These are phyloP conservation scores for Mentha longifolia DNA, from an alignment of 257 asterid genomes.

Conservation along the genomic window DNA sequence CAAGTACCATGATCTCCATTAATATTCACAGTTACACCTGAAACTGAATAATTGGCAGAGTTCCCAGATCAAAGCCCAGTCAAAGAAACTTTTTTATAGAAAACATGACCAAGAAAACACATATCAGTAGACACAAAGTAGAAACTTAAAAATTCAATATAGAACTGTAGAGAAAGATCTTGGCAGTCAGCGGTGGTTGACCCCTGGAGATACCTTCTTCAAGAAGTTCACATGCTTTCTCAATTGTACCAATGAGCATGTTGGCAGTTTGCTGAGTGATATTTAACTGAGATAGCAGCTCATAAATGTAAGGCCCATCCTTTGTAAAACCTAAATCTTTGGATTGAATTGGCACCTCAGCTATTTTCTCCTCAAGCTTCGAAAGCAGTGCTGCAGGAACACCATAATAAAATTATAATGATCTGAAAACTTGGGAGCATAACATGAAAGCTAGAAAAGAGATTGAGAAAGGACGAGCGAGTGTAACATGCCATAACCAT, in stretches of 20 bases:
- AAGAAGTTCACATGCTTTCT: constrained; percentile 76
- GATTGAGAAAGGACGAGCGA: constrained; percentile 16
- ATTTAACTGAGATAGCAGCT: constrained; percentile 84
- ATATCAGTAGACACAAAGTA: constrained; percentile 5
- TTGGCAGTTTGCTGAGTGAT: constrained; percentile 68
- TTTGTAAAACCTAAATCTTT: constrained; percentile 90
- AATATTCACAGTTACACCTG: constrained; percentile 3
- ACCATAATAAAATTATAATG: constrained; percentile 36
- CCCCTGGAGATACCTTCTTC: constrained; percentile 76
- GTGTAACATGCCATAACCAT: constrained; percentile 12
- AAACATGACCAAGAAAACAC: constrained; percentile 5
- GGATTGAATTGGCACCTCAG: constrained; percentile 81
- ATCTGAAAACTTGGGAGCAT: constrained; percentile 28
- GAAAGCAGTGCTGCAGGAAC: constrained; percentile 84
- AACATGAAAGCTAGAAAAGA: constrained; percentile 15
- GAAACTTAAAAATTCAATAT: constrained; percentile 19
- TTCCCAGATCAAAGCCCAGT: constrained; percentile 6
- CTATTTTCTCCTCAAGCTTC: constrained; percentile 90
- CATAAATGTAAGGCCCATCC: constrained; percentile 92
- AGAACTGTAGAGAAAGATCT: constrained; percentile 29
- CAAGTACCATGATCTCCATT: background rate
- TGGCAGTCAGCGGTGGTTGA: constrained; percentile 30
- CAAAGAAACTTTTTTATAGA: constrained; percentile 12
- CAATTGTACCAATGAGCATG: constrained; percentile 76
- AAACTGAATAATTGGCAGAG: constrained; percentile 1